These are phyloP conservation scores for Oxyria digyna DNA, from an alignment of 148 eudicot species.

Conservation along the genomic window DNA sequence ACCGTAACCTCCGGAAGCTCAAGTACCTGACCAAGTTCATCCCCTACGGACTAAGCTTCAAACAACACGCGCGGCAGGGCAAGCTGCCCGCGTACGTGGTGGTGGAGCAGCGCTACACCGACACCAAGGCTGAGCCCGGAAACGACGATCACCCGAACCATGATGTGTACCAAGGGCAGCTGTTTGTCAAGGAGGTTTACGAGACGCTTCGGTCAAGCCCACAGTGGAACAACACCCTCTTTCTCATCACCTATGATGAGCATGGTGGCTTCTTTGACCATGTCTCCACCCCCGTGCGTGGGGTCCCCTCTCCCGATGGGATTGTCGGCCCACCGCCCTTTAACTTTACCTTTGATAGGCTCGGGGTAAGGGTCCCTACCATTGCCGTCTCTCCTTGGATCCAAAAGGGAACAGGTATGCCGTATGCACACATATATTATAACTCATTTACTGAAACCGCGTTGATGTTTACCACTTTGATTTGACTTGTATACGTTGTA, in stretches of 20 bases:
- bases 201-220: constrained; percentile 80
- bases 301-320: constrained; percentile 72
- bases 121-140: constrained; percentile 55
- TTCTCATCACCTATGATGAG: constrained; percentile 71
- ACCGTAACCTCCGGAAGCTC: constrained; percentile 54
- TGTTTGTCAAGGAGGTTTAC: constrained; percentile 77
- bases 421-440: too few species aligned
- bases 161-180: constrained; percentile 65
- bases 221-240: constrained; percentile 70
- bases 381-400: constrained; percentile 70
- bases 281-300: constrained; percentile 50
- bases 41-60: constrained; percentile 37
- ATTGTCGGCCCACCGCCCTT: constrained; percentile 68
- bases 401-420: constrained; percentile 52
- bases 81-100: constrained; percentile 57
- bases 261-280: constrained; percentile 82
- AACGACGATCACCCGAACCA: constrained; percentile 83
- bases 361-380: constrained; percentile 69
- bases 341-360: constrained; percentile 38
- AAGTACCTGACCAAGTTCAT: constrained; percentile 43
- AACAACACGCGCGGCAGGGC: constrained; percentile 45
- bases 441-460: too few species aligned
- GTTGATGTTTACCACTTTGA: background rate
- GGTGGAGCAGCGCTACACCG: constrained; percentile 64
- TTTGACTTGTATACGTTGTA: background rate